Base-by-base conservation (phyloP, 73 alveolate species). In the Tetrahymena elliotti region DNA sequence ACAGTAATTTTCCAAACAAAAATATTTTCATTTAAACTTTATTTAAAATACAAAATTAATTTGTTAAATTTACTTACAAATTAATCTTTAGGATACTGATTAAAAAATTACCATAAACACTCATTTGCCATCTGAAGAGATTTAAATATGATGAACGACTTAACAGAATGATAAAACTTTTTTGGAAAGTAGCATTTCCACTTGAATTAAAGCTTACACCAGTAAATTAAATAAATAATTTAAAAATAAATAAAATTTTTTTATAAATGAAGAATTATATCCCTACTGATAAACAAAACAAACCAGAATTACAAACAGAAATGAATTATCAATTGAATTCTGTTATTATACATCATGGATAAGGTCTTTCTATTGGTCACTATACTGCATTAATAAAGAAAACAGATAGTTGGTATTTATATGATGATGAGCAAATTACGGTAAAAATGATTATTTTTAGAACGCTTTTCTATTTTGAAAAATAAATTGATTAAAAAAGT, bases 381-480 rank as follows among this genome's bases (percentile, higher is more conserved):
- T 94, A 94, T 52, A 53, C 68, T n/a, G 93, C 93, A 13, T 38
- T 94, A 37, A 94, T 92, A 4, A 94, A 88, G 93, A 94, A 84
- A 33, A 22, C 84, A 33, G 93, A 92, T 27, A 84, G 34, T 35
- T 94, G 96, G 96, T 94, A 47, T 88, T 84, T 47, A 52, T 94
- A 84, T 94, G 96, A 94, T 84, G 96, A 94, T 94, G 95, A 94
- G 27, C 53, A 94, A 84, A 94, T 94, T 83, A 18, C 93, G 34
- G 96, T 94, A 94, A 84, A 35, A 2, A 31, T 18, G 31, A 1
- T 22, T 20, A 84, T 20, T 35, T 84, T 35, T 18, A n/a, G n/a
- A n/a, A n/a, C n/a, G 18, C 35, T 52, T 93, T 3, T 84, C 8
- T 94, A 40, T 35, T 35, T 83, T 47, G 93, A 84, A 52, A 31